Evolutionary conservation across 306 rosid genomes (phyloP), one percentile per base, ranked within the genome.

Genomic region (Cajanus cajan): DNA sequence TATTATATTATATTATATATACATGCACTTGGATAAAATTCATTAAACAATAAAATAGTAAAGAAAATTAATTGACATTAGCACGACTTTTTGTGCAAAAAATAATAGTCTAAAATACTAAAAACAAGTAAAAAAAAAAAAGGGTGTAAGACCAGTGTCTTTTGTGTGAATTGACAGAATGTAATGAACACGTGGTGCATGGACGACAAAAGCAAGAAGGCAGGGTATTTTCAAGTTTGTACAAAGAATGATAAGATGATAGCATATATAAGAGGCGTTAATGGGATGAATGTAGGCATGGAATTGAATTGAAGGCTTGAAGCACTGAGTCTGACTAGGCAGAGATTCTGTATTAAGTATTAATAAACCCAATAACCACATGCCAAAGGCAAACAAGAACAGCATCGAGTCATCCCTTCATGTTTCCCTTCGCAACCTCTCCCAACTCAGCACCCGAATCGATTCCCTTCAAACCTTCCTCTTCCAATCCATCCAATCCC

Each of bases 401-500:
- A 16, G 4, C 47, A 1, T 8, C 28, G 44, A 64, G n/a, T n/a
- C n/a, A 1, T n/a, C 83, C 59, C 81, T 83, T 6, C 59, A 25
- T 28, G 22, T 62, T 43, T 82, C 90, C 15, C 85, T 90, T 16
- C 82, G 55, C 14, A 90, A 90, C 39, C 92, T 92, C 50, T 71
- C 84, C 2, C 1, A 67, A 21, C 86, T 90, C 68, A 82, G 84
- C 65, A 67, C 43, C 33, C 68, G 83, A 68, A 85, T 92, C 88
- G 91, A 89, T 58, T 80, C 85, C 5, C 72, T 92, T 50, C 88
- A 86, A 19, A 44, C 7, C 78, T 85, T 83, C 82, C 83, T 92
- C 14, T 83, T 89, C 31, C 71, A 90, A 14, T 79, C 87, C 58
- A 74, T 89, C 68, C 64, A 82, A 57, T 31, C 69, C 18, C 76